Base-by-base conservation (phyloP, 1,139 yeast species). In the Meyerozyma elateridarum region DNA sequence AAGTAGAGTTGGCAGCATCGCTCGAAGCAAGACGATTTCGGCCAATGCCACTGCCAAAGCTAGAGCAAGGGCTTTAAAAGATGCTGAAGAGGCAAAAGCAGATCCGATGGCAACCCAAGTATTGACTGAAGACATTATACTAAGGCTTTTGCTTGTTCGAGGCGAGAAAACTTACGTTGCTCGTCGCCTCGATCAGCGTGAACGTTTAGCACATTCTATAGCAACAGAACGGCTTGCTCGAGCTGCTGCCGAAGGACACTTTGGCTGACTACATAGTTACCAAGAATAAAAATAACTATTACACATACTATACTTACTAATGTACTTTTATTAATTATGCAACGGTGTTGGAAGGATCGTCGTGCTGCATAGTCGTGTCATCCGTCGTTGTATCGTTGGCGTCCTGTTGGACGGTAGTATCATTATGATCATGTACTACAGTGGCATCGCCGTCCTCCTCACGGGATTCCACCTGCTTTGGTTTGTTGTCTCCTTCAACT, bases 21-120 rank as follows among this genome's bases (percentile, higher is more conserved):
- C 78, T 18, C 61, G 94, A 33, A 70, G 70, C 31, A 74, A 77
- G 39, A 83, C 94, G 0, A 79, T 83, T 19, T 59, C 71, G 61
- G 91, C 89, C 0, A 83, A 81, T 49, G 82, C 89, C 4, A 80
- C 89, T 17, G 70, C 76, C 4, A 68, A 64, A 29, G 72, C 78
- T 2, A 65, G 89, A 44, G 73, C 69, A 14, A 60, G 64, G 38
- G 80, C 79, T 8, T 65, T 62, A 25, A 55, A 64, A 33, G 78
- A 76, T 24, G 66, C 70, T 1, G 59, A 65, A 16, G 73, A 68
- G 27, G 77, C 79, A 0, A 70, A 69, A 40, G 54, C 75, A 1
- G 78, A 74, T 42, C 77, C 76, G 3, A 61, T 75, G 6, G 67
- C 77, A 8, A 76, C 80, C 6, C 76, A 76, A 33, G 64, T 72